Conservation (phyloP, 192 early-diverging fungal genomes). For the Coemansia aciculifera region DNA sequence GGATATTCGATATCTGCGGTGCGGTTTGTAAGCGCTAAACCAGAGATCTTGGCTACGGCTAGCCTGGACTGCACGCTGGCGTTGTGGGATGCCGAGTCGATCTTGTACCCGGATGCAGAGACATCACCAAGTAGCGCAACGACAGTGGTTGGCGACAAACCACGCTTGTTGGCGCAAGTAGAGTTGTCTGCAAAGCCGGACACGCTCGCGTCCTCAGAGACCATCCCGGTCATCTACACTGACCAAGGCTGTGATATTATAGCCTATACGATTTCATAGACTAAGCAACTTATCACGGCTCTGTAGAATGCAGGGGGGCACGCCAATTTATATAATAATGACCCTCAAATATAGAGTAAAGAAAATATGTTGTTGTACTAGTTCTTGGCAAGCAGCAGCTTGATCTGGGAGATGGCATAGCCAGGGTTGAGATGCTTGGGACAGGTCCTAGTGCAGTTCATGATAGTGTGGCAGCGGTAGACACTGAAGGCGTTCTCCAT, state of each 20-base stretch:
- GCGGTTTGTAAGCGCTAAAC: conserved; percentile 36
- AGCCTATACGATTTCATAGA: conserved; percentile 2
- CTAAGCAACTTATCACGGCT: neutral
- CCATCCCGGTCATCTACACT: conserved; percentile 17
- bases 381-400: conserved; percentile 81
- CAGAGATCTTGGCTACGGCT: conserved; percentile 39
- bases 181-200: conserved; percentile 32
- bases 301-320: neutral
- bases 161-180: neutral
- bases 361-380: conserved; percentile 29
- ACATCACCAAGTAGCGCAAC: neutral
- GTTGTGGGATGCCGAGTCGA: conserved; percentile 36
- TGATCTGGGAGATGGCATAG: conserved; percentile 93
- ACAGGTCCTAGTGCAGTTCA: conserved; percentile 97
- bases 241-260: conserved; percentile 30
- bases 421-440: conserved; percentile 99
- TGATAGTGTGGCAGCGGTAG: conserved; percentile 99
- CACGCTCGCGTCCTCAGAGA: conserved; percentile 22
- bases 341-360: conserved; percentile 8
- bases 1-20: conserved; percentile 49
- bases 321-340: neutral
- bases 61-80: conserved; percentile 37
- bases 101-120: conserved; percentile 6
- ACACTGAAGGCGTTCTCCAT: conserved; percentile 96
- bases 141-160: neutral